These are phyloP conservation scores for Silene latifolia DNA, from an alignment of 148 eudicot genomes.

Conservation along the genomic window DNA sequence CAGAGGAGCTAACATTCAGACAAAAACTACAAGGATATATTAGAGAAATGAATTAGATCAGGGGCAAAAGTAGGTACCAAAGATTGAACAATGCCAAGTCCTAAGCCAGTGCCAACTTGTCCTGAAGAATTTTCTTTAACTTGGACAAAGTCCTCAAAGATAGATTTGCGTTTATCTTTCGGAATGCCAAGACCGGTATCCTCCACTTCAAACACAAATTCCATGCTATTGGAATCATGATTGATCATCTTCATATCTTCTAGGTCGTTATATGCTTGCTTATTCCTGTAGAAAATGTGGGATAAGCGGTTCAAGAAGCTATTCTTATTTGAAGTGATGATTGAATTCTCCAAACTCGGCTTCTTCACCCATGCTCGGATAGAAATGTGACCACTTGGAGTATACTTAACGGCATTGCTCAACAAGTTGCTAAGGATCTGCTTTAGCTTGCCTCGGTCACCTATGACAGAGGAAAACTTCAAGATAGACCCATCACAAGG, in stretches of 20 bases:
- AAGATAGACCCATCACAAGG: slow-evolving; percentile 54
- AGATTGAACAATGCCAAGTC: slow-evolving; percentile 87
- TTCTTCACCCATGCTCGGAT: slow-evolving; percentile 63
- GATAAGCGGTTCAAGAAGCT: slow-evolving; percentile 22
- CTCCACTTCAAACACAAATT: slow-evolving; percentile 69
- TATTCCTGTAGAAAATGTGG: slow-evolving; percentile 28
- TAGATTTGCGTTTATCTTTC: slow-evolving; percentile 49
- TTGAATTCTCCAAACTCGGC: slow-evolving; percentile 33
- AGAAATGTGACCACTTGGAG: slow-evolving; percentile 57
- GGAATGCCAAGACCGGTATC: slow-evolving; percentile 89
- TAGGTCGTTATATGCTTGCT: slow-evolving; percentile 22
- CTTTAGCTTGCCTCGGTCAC: slow-evolving; percentile 62
- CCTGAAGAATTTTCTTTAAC: slow-evolving; percentile 51
- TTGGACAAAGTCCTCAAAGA: slow-evolving; percentile 84
- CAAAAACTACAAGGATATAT: neutral
- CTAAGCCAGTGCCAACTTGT: slow-evolving; percentile 79
- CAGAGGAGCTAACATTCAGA: neutral
- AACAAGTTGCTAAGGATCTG: slow-evolving; percentile 66
- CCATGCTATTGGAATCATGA: slow-evolving; percentile 47
- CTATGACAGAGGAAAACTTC: slow-evolving; percentile 45
- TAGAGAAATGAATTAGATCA: neutral
- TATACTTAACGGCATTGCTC: slow-evolving; percentile 83
- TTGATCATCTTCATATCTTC: slow-evolving; percentile 27
- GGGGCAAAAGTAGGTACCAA: slow-evolving; percentile 38
- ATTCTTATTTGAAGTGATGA: slow-evolving; percentile 37